phyloP scores from a whole-genome alignment of 169 alveolate genomes.

The Cryptosporidium sp. region DNA sequence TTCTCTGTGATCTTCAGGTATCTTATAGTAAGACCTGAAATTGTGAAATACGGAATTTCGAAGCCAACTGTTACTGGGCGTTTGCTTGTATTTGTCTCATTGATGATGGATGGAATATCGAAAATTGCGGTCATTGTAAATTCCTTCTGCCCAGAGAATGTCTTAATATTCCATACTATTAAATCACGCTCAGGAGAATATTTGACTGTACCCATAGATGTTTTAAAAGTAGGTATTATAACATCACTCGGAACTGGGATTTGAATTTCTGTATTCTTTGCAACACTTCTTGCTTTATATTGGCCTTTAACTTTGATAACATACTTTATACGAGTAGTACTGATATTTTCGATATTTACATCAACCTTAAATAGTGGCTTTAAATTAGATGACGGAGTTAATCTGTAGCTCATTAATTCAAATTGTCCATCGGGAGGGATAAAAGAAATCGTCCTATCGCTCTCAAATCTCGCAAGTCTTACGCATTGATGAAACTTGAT shows the following conservation, averaged over 20 bases:
- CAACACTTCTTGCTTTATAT: slow-evolving; percentile 93
- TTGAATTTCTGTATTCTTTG: slow-evolving; percentile 96
- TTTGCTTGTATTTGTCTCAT: slow-evolving; percentile 76
- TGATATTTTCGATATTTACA: slow-evolving; percentile 90
- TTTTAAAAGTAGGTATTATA: slow-evolving; percentile 85
- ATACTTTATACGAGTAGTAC: slow-evolving; percentile 93
- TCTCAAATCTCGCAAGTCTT: slow-evolving; percentile 93
- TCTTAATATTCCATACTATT: slow-evolving; percentile 96
- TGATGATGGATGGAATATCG: slow-evolving; percentile 95
- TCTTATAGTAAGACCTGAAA: slow-evolving; percentile 97
- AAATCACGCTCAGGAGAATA: slow-evolving; percentile 96
- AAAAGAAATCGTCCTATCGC: slow-evolving; percentile 97
- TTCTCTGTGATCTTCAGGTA: slow-evolving; percentile 97
- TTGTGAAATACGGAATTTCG: slow-evolving; percentile 99
- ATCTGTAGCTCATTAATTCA: slow-evolving; percentile 97
- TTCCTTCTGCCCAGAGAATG: slow-evolving; percentile 98
- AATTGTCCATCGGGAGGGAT: slow-evolving; percentile 99
- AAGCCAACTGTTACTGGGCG: slow-evolving; percentile 96
- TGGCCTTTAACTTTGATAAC: slow-evolving; percentile 92
- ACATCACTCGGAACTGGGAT: slow-evolving; percentile 99
- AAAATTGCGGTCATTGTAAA: slow-evolving; percentile 96
- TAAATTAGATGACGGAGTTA: slow-evolving; percentile 87
- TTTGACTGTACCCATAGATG: slow-evolving; percentile 96
- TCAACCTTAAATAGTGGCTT: slow-evolving; percentile 98
- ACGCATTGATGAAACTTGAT: slow-evolving; percentile 99